Evolutionary conservation across 2,329 filamentous ascomycete species (phyloP), one percentile per base, ranked within the genome.

Genomic region (Thielaviopsis musarum): DNA sequence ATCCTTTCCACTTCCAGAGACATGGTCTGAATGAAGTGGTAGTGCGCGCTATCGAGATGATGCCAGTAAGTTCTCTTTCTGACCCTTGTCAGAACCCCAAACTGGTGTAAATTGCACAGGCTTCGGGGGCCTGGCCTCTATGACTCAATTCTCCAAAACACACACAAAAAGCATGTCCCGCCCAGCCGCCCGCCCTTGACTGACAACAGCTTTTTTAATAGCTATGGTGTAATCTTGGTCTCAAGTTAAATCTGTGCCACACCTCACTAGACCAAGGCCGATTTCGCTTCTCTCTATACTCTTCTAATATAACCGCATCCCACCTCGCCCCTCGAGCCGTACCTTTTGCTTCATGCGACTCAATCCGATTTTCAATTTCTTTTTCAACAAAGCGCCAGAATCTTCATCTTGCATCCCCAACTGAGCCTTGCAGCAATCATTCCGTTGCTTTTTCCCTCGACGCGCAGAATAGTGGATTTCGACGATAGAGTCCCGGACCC

Each of bases 201-300:
- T 60, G 56, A 60, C 59, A 57, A 57, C 54, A 59, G 34, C 52
- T 54, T 28, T 60, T 54, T 28, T 60, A 54, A 57, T 53, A 61
- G 60, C 9, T 61, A 56, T 61, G 60, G 60, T 53, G 60, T 49
- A 55, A 57, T 57, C 53, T 61, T 38, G 60, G 60, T 28, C 53
- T 61, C 4, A 55, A 57, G 28, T 48, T 61, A 58, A 61, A 56
- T 34, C 28, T 55, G 38, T 59, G 60, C 49, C 60, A 41, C 30
- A 45, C 34, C 52, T 26, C 45, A 45, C 28, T 34, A 45, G 17
- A 53, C 34, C 22, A 21, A 9, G 52, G 52, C 19, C 19, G 24
- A 34, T 49, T 61, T 54, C 57, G 60, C 15, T 61, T 61, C 52
- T 61, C 60, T 19, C 30, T 61, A 19, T 59, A 57, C 52, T 59